A percentile compares a stretch with the other conserved stretches of the same genome.
These are phyloP conservation scores for Apiotrichum gamsii DNA, from an alignment of 1,284 basidiomycete genomes.

Conservation along the genomic window DNA sequence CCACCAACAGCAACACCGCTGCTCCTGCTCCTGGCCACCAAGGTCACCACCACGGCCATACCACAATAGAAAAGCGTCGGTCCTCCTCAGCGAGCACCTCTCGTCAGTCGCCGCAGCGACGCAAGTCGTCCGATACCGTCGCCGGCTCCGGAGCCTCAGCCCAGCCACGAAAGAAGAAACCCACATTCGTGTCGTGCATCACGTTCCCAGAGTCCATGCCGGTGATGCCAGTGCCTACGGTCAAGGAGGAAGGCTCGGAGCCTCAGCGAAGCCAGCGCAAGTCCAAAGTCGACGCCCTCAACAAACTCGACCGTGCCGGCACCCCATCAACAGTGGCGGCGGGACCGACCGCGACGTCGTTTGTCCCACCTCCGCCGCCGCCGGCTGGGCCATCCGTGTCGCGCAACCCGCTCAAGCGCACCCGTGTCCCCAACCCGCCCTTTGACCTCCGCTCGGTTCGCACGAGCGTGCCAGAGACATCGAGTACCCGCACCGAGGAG, in stretches of 20 bases:
- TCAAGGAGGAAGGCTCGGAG: conserved; percentile 19
- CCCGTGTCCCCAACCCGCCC: conserved; percentile 29
- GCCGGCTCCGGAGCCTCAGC: too few species aligned
- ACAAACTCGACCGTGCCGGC: conserved; percentile 35
- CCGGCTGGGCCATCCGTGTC: conserved; percentile 12
- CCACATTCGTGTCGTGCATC: conserved; percentile 35
- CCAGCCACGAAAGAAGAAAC: conserved; percentile 9
- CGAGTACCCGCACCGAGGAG: conserved; percentile 10
- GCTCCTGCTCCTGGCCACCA: too few species aligned
- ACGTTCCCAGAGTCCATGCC: conserved; percentile 31
- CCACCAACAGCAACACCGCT: too few species aligned
- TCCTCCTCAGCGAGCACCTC: too few species aligned
- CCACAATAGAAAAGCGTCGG: too few species aligned
- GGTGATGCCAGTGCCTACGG: conserved; percentile 5
- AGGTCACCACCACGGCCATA: too few species aligned
- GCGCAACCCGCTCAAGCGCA: conserved; percentile 33
- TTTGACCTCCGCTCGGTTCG: conserved; percentile 33
- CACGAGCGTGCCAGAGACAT: conserved; percentile 30
- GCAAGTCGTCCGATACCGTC: too few species aligned
- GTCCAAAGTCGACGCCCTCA: conserved; percentile 40
- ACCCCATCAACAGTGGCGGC: conserved; percentile 16
- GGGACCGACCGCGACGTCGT: conserved; percentile 34
- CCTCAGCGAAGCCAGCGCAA: conserved; percentile 32
- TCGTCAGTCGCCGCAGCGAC: too few species aligned
- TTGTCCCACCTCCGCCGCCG: conserved; percentile 26